Evolutionary conservation across 2,329 filamentous ascomycete genomes (phyloP), one percentile per base, ranked within the genome.

Genomic region (Reticulascus tulasneorum): DNA sequence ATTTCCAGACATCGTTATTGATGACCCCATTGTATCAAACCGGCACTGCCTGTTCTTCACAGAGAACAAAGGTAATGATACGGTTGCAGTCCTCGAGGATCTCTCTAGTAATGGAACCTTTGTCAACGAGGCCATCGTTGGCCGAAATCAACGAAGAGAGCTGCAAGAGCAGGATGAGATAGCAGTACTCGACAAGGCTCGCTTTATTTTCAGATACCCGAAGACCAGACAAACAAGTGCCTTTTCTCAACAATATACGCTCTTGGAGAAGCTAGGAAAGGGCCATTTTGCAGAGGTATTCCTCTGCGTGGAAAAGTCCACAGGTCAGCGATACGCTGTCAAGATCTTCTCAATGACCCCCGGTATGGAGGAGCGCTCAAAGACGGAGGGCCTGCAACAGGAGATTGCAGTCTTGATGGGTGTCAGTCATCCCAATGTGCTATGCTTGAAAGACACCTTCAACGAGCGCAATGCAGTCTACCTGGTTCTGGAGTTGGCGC

Each of bases 401-500:
- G 94, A 98, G 59, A 94, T 98, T 56, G 91, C 87, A 16, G 87
- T 98, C 12, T 67, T 98, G 42, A 97, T 95, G 89, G 81, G 89
- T n/a, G 88, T 98, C 43, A 94, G 86, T 56, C 93, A 98, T 59
- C 86, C 89, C 5, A 93, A 94, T 48, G 76, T 98, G 35, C 71
- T 98, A 11, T 96, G 90, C 56, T 69, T 98, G 37, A 96, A 94
- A 60, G 90, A 95, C 48, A 95, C 89, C 0, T 98, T 95, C 57
- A 86, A 94, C 53, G 93, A 98, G 59, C 75, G 76, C 31, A 88
- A 93, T 48, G 87, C 86, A 2, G 88, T 96, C 15, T 97, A 95
- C 57, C 69, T 98, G 26, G 83, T 98, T 9, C 66, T 97, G 31
- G 93, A 98, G 58, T 73, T 97, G 49, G 91, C 91, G 3, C 72